Base-by-base conservation (phyloP, 192 early-diverging fungal species). In the Spizellomyces punctatus region DNA sequence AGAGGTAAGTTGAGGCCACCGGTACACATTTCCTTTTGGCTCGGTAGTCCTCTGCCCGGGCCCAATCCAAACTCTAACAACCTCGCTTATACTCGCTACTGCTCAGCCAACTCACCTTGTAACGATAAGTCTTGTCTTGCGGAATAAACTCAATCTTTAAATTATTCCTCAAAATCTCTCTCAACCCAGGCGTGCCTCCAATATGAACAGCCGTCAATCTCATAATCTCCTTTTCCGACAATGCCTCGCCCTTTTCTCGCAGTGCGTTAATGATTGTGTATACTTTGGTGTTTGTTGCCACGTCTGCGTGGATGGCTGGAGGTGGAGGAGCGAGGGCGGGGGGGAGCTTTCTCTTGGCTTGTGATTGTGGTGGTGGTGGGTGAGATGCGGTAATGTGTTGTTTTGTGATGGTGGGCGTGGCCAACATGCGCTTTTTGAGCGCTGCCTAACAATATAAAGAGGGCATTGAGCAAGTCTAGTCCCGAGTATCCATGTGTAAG, bases 261-360 rank as follows among this genome's bases (percentile, higher is more conserved):
- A 71, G 21, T 41, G 71, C 62, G 64, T 63, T 72, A 19, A 72
- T 72, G 47, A 72, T 64, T 10, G 57, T 72, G 42, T 72, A 64
- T n/a, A 72, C 62, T 57, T 72, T 72, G 46, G 52, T 63, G 21
- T 64, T 50, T n/a, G 49, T 64, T 12, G 71, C 45, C 50, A 72
- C 60, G 9, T 72, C 71, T 19, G 71, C 63, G 5, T 50, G 42
- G 36, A 14, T 41, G 59, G 17, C 17, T 42, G 17, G 17, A n/a
- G 22, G 17, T 42, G 59, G 14, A 41, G 59, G 59, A 61, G 59
- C 17, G 22, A 61, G 17, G 17, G 59, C 59, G 2, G 50, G 59
- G 17, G 59, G 22, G 6, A 41, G 59, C 16, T 61, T 61, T 19
- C 59, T 14, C 59, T 19, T 61, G 3, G 59, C 5, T 16, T 5